These are phyloP conservation scores for Pholiota conissans DNA, from an alignment of 768 basidiomycete species.

Conservation along the genomic window DNA sequence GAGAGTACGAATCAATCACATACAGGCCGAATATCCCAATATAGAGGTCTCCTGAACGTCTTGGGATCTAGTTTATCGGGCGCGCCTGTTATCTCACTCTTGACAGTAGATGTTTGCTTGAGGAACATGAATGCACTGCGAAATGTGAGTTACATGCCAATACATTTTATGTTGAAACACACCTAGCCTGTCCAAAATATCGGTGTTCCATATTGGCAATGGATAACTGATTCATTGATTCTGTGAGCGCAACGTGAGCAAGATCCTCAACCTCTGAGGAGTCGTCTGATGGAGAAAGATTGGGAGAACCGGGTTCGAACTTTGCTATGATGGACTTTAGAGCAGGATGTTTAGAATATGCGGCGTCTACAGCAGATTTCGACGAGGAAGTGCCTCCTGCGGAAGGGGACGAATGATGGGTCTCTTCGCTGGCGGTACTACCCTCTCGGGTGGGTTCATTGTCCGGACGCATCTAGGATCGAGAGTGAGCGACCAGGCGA, in stretches of 20 bases:
- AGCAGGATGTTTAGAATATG: background rate
- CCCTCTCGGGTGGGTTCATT: background rate
- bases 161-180: background rate
- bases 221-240: conserved; percentile 29
- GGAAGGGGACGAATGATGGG: conserved; percentile 1
- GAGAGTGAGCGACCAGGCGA: background rate
- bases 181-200: conserved; percentile 44
- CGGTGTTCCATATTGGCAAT: conserved; percentile 29
- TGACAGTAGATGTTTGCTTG: conserved; percentile 41
- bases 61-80: conserved; percentile 25
- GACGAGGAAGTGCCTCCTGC: background rate
- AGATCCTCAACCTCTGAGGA: conserved; percentile 30
- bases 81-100: conserved; percentile 20
- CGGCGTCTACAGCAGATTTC: background rate
- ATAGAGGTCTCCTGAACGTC: conserved; percentile 23
- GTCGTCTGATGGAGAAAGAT: conserved; percentile 5
- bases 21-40: conserved; percentile 32
- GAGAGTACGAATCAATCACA: conserved; percentile 3
- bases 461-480: background rate
- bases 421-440: background rate
- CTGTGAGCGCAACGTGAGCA: conserved; percentile 30
- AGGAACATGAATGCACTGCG: conserved; percentile 40
- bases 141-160: background rate
- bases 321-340: conserved; percentile 15
- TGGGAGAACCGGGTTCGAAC: background rate